Percentiles rank a stretch among this genome's conserved stretches.
Conservation (phyloP, 352 stramenopile species). For the Phytopythium helicoides region DNA sequence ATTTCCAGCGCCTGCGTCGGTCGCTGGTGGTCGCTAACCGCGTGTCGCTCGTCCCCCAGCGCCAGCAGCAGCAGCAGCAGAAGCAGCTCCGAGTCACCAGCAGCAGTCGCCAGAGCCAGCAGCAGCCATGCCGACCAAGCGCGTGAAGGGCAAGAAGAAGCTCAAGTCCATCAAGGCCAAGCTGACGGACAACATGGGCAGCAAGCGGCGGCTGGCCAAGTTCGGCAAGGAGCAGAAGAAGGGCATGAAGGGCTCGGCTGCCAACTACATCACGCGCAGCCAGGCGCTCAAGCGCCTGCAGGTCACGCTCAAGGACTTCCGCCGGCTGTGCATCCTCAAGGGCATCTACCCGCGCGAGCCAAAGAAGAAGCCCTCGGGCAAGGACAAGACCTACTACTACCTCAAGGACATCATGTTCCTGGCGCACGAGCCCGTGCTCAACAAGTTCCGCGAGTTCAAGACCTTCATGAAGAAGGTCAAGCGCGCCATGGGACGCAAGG, state of each 20-base stretch:
- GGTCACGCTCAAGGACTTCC: constrained; percentile 98
- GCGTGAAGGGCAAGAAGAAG: constrained; percentile 89
- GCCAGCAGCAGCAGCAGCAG: background rate
- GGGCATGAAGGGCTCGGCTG: constrained; percentile 72
- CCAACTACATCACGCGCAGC: constrained; percentile 96
- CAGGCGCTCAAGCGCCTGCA: constrained; percentile 94
- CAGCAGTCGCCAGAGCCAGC: background rate
- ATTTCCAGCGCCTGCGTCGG: no score
- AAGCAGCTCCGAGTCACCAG: background rate
- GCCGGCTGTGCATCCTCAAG: constrained; percentile 99
- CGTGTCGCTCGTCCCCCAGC: no score
- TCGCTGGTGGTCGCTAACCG: no score
- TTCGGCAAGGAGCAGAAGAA: constrained; percentile 86
- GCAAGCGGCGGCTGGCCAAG: constrained; percentile 77
- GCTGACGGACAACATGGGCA: constrained; percentile 81
- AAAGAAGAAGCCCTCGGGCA: constrained; percentile 92
- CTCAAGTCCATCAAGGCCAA: constrained; percentile 90
- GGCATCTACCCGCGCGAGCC: constrained; percentile 98
- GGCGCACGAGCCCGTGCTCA: constrained; percentile 96
- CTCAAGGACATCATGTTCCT: constrained; percentile 98
- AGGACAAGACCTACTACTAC: constrained; percentile 99
- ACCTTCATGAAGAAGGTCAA: constrained; percentile 98
- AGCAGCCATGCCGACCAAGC: constrained; percentile 74
- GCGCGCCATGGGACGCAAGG: constrained; percentile 83
- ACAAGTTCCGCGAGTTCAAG: constrained; percentile 98